Percentiles rank a stretch among this genome's conserved stretches.
Evolutionary conservation across 768 basidiomycete genomes (phyloP).

Genomic region (Leccinum olivaceopallidum): DNA sequence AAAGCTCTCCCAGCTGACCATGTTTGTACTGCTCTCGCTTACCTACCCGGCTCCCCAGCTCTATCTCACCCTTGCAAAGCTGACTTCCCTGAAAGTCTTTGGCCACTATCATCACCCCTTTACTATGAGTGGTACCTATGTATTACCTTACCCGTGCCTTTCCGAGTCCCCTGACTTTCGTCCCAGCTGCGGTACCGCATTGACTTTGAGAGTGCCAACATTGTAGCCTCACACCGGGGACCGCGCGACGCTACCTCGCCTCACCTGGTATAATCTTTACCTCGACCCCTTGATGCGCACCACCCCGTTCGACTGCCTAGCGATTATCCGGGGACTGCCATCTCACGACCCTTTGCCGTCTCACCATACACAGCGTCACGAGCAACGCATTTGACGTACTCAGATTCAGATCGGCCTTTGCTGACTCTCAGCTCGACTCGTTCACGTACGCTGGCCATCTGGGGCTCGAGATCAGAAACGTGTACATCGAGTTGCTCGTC

Average conservation of each 20-base stretch:
- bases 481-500: conserved; percentile 34
- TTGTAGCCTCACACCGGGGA: conserved; percentile 16
- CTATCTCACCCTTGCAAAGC: conserved; percentile 29
- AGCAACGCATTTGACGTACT: conserved; percentile 38
- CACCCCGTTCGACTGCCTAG: conserved; percentile 32
- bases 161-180: conserved; percentile 6
- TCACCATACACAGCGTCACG: conserved; percentile 35
- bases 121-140: conserved; percentile 11
- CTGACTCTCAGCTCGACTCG: conserved; percentile 31
- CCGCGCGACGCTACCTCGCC: conserved; percentile 7
- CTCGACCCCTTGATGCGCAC: conserved; percentile 32
- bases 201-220: conserved; percentile 36
- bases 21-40: conserved; percentile 19
- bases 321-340: conserved; percentile 28
- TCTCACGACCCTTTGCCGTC: conserved; percentile 27
- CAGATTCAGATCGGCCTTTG: conserved; percentile 29
- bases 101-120: conserved; percentile 17
- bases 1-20: conserved; percentile 14
- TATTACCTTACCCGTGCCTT: neutral
- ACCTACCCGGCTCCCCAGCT: conserved; percentile 19
- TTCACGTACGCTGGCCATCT: conserved; percentile 38
- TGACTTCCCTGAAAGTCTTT: conserved; percentile 34
- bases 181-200: conserved; percentile 7
- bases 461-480: conserved; percentile 39
- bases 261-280: conserved; percentile 36